Evolutionary conservation across 305 asterid genomes (phyloP).

Genomic region (Fraxinus nigra): DNA sequence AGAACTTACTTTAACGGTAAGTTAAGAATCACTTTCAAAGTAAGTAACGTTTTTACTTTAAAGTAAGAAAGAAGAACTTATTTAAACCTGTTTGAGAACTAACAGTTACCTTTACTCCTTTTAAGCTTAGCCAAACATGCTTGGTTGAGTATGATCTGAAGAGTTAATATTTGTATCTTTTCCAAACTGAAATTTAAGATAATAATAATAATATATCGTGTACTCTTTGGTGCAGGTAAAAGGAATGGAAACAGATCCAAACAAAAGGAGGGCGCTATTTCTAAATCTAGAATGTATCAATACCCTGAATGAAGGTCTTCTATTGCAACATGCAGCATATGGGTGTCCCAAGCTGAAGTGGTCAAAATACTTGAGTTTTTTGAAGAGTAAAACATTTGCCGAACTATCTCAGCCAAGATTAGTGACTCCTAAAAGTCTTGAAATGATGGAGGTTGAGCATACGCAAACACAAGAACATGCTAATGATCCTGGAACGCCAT

Average conservation of each 20-base stretch:
- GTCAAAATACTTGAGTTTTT: conserved; percentile 92
- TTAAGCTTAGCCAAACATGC: background rate
- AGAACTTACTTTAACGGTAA: background rate
- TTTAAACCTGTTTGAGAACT: background rate
- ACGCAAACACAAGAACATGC: conserved; percentile 28
- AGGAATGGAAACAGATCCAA: conserved; percentile 61
- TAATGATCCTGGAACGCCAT: conserved; percentile 54
- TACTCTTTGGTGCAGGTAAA: conserved; percentile 46
- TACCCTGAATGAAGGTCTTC: conserved; percentile 79
- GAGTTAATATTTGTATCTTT: background rate
- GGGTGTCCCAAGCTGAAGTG: conserved; percentile 88
- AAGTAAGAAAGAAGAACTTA: background rate
- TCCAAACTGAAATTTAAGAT: background rate
- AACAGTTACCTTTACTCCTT: background rate
- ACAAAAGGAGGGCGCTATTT: conserved; percentile 66
- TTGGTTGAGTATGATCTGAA: background rate
- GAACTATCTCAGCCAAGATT: conserved; percentile 71
- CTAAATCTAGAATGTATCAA: conserved; percentile 76
- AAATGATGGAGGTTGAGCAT: conserved; percentile 51
- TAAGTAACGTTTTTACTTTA: background rate
- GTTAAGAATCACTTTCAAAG: background rate
- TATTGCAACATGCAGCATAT: conserved; percentile 67
- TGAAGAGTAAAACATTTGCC: conserved; percentile 76
- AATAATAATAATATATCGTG: too few relatives aligned
- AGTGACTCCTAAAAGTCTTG: conserved; percentile 54